Conservation (phyloP, 345 rosid genomes). For the Abelmoschus esculentus region DNA sequence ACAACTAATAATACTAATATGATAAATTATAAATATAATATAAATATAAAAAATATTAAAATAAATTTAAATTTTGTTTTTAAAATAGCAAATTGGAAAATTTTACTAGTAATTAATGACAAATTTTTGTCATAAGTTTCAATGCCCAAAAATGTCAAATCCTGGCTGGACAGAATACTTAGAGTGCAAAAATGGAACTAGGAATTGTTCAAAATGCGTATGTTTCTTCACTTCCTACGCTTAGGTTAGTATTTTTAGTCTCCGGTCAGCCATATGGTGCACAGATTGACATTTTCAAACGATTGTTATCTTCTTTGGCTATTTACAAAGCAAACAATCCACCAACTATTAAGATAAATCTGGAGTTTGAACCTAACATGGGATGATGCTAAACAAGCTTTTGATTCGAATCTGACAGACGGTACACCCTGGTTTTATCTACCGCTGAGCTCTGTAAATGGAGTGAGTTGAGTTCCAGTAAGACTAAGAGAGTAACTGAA, state of each 20-base stretch:
- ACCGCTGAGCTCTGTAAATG: slow-evolving; percentile 35
- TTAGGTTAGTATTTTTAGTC: background rate
- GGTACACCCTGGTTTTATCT: slow-evolving; percentile 19
- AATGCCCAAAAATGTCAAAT: background rate
- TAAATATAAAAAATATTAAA: too few species aligned
- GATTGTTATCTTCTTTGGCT: background rate
- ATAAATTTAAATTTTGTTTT: background rate
- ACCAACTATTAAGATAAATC: background rate
- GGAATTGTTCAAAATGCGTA: background rate
- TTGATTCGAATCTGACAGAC: background rate
- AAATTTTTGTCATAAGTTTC: background rate
- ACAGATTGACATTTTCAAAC: background rate
- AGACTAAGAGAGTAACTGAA: slow-evolving; percentile 30
- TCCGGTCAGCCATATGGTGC: background rate
- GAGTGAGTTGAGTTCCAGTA: slow-evolving; percentile 23
- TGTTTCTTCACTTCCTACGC: background rate
- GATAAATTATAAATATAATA: too few species aligned
- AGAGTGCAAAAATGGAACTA: background rate
- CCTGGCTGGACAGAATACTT: background rate
- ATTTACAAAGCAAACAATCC: background rate
- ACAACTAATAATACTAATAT: too few species aligned
- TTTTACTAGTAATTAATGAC: background rate
- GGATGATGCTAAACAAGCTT: background rate
- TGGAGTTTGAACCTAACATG: background rate
- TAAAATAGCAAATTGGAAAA: background rate